Evolutionary conservation across 345 rosid species (phyloP).

Genomic region (Angophora floribunda): DNA sequence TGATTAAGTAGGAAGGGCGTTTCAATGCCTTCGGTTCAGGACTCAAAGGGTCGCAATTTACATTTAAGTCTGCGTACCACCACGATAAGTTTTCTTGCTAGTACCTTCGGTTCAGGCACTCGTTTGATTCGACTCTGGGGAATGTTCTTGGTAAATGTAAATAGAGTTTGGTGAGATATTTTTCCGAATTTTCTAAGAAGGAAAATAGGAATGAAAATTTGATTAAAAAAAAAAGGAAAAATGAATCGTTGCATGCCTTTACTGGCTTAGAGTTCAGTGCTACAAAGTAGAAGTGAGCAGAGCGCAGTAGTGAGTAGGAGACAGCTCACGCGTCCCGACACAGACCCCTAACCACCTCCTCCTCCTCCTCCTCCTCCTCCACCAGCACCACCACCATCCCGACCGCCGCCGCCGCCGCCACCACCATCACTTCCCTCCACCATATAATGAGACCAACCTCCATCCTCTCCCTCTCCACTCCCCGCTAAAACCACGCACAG

Average conservation of each 20-base stretch:
- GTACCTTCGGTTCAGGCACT: too few species aligned
- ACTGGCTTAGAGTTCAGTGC: background rate
- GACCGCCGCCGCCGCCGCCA: background rate
- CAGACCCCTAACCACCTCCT: background rate
- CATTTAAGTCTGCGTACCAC: too few species aligned
- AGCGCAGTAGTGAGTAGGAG: background rate
- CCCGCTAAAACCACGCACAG: background rate
- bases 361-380: background rate
- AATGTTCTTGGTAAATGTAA: too few species aligned
- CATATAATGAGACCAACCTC: background rate
- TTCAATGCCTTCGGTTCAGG: background rate
- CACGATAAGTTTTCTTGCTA: too few species aligned
- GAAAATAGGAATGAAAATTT: background rate
- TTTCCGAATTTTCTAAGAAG: background rate
- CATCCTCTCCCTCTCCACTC: background rate
- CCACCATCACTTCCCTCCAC: background rate
- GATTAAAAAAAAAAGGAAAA: background rate
- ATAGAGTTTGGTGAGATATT: too few species aligned
- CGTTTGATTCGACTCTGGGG: too few species aligned
- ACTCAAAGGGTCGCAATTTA: too few species aligned
- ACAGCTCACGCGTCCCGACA: background rate
- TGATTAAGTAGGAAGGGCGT: fast-evolving
- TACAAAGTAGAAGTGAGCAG: background rate
- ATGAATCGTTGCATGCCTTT: background rate
- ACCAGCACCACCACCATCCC: background rate